Conservation (phyloP, 768 basidiomycete species). For the Boletus barrowsii region DNA sequence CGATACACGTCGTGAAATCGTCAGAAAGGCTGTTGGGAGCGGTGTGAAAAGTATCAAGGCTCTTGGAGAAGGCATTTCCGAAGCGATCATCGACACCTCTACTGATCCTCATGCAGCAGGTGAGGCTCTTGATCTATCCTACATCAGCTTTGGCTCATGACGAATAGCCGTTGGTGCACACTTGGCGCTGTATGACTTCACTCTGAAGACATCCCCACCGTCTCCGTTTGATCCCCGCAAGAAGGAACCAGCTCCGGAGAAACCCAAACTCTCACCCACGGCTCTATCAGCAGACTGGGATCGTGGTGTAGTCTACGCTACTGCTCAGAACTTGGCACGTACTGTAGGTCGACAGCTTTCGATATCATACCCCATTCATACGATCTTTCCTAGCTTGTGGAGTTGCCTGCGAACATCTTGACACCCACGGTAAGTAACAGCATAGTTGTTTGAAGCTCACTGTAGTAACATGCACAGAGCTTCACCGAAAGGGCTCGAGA, state of each 20-base stretch:
- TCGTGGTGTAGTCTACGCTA: constrained; percentile 66
- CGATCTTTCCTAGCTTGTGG: constrained; percentile 58
- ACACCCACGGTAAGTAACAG: constrained; percentile 64
- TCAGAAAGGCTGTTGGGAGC: constrained; percentile 68
- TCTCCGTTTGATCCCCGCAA: constrained; percentile 64
- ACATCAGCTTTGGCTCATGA: background rate
- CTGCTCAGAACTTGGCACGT: constrained; percentile 77
- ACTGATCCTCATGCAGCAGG: constrained; percentile 77
- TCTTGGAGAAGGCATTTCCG: constrained; percentile 57
- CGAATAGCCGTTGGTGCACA: constrained; percentile 70
- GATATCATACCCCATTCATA: background rate
- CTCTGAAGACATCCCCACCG: constrained; percentile 70
- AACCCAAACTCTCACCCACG: constrained; percentile 47
- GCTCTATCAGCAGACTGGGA: constrained; percentile 59
- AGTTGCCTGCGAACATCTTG: constrained; percentile 82
- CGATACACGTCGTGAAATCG: constrained; percentile 54
- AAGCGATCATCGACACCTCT: constrained; percentile 61
- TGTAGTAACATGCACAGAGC: constrained; percentile 35
- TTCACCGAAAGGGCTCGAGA: constrained; percentile 70
- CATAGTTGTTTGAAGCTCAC: background rate
- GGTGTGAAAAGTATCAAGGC: constrained; percentile 67
- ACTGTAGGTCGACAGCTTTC: constrained; percentile 45
- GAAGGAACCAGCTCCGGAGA: constrained; percentile 47
- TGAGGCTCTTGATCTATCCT: constrained; percentile 21
- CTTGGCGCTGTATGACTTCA: constrained; percentile 72